Evolutionary conservation across 495 filamentous ascomycete genomes (phyloP), one percentile per base, ranked within the genome.

Genomic region (Penicillium dipodomyicola): DNA sequence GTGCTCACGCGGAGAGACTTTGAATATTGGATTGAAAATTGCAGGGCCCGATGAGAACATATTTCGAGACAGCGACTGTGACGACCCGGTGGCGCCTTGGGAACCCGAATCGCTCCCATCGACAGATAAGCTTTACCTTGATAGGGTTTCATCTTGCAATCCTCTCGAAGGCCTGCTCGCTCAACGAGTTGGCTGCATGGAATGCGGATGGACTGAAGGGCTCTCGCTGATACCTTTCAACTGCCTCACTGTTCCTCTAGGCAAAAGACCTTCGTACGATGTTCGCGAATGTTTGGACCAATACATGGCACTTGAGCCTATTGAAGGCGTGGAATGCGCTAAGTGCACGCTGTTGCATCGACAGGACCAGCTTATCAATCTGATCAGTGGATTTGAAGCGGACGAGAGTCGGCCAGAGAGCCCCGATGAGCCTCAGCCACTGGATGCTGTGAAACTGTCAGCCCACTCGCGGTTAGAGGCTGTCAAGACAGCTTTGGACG

Each of bases 201-300:
- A 75, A 27, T 99, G 95, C 67, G 90, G 91, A 12, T 89, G 87
- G 70, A 90, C 90, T 1, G 90, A 96, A 61, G 90, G 91, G 2
- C 77, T 97, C 32, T 88, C 86, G 11, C 80, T 97, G 62, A 92
- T 90, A 40, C 91, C 91, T 0, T 97, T 97, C 78, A 96, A 95
- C 62, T 96, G 91, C 67, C 73, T 99, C 50, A 97, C 95, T 6
- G 82, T 99, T 0, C 88, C 84, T 35, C 80, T 97, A 0, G 87
- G 84, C 6, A 63, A 67, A 33, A 75, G 75, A 15, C 71, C 60
- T 39, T 69, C 77, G 49, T 87, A 87, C 59, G 81, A 87, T 59
- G 65, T 99, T 1, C 80, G 82, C 48, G 86, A 92, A 42, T 90
- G 90, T 61, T 74, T 99, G 32, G 87, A 91, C 64, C 84, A 90